These are phyloP conservation scores for Nakataea oryzae DNA, from an alignment of 2,329 filamentous ascomycete species.

Conservation along the genomic window DNA sequence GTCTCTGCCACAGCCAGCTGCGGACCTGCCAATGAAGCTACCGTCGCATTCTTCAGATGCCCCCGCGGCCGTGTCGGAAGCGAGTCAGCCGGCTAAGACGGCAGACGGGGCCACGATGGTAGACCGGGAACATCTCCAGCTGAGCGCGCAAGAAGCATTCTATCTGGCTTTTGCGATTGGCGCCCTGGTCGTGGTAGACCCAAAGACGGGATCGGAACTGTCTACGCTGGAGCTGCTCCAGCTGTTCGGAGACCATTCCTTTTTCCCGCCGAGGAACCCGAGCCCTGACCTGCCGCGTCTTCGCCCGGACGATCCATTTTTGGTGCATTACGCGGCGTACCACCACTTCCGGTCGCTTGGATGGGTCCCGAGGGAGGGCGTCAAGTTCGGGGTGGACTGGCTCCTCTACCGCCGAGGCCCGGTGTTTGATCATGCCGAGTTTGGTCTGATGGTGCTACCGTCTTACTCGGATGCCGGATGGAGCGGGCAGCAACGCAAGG, in stretches of 20 bases:
- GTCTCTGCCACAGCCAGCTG: neutral
- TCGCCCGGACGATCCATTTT: conserved; percentile 64
- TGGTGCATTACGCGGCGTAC: conserved; percentile 80
- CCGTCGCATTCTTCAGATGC: neutral
- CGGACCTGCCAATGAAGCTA: neutral
- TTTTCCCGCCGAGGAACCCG: conserved; percentile 47
- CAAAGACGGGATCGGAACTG: conserved; percentile 31
- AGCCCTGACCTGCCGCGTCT: conserved; percentile 13
- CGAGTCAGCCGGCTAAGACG: no score
- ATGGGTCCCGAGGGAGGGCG: conserved; percentile 85
- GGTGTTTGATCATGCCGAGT: conserved; percentile 91
- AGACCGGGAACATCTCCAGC: conserved; percentile 75
- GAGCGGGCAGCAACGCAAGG: conserved; percentile 43
- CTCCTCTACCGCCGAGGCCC: conserved; percentile 90
- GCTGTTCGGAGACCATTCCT: conserved; percentile 59
- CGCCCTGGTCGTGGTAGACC: conserved; percentile 52
- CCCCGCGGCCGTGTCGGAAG: neutral
- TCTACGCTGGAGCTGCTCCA: conserved; percentile 47
- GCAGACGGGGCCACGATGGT: no score
- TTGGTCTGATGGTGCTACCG: conserved; percentile 75
- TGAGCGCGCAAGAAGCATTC: conserved; percentile 84
- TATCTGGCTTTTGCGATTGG: conserved; percentile 80
- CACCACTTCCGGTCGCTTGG: conserved; percentile 94
- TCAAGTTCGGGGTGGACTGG: conserved; percentile 93
- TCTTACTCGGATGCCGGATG: conserved; percentile 70